Percentiles rank a stretch among this genome's conserved stretches.
Conservation (phyloP, 2,329 filamentous ascomycete species). For the Lasiodiplodia citricola region DNA sequence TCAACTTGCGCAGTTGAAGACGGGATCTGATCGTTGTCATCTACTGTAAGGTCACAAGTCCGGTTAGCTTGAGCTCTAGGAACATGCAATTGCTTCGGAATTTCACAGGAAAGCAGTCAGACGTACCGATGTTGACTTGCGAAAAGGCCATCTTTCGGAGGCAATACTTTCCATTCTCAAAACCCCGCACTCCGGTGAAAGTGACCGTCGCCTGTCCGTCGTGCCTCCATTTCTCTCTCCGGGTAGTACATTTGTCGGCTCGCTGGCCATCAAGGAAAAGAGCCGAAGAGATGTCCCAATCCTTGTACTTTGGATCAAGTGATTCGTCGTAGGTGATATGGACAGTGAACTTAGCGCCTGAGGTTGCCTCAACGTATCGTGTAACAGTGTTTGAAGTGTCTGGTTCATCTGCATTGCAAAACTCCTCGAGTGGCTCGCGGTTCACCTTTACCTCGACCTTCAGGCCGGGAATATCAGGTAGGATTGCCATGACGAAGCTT, state of each 20-base stretch:
- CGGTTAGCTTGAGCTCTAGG: too few relatives aligned
- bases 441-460: neutral
- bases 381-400: neutral
- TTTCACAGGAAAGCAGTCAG: neutral
- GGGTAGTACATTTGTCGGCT: accelerated
- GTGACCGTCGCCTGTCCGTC: neutral
- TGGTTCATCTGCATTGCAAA: neutral
- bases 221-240: neutral
- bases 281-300: neutral
- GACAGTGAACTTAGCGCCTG: neutral
- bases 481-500: neutral
- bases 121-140: neutral
- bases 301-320: neutral
- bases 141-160: neutral
- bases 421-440: neutral
- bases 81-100: neutral
- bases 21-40: neutral
- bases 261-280: neutral
- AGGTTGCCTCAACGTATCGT: neutral
- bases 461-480: neutral
- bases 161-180: neutral
- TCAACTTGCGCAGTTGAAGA: neutral
- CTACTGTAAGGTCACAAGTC: neutral
- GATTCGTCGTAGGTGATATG: neutral
- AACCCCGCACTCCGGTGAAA: neutral